Evolutionary conservation across 2,329 filamentous ascomycete genomes (phyloP).

Genomic region (Hymenoscyphus albidus): DNA sequence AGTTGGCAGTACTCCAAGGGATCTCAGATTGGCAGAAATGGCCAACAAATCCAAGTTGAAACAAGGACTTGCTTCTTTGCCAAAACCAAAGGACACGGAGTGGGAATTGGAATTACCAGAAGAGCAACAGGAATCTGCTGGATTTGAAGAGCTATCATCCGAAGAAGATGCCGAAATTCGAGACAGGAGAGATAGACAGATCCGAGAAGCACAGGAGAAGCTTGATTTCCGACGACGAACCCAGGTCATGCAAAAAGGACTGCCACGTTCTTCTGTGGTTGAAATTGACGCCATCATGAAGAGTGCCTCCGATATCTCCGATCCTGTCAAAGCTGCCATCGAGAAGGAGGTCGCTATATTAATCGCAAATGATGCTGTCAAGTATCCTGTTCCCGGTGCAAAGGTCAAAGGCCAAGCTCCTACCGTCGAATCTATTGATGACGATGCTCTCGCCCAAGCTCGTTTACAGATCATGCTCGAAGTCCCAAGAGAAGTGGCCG

Average conservation of each 20-base stretch:
- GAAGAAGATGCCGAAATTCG: conserved; percentile 65
- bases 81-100: conserved; percentile 87
- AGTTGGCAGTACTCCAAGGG: conserved; percentile 70
- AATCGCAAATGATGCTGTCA: conserved; percentile 76
- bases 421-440: conserved; percentile 61
- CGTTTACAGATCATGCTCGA: conserved; percentile 61
- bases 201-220: conserved; percentile 63
- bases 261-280: conserved; percentile 73
- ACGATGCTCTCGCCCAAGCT: conserved; percentile 69
- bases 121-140: conserved; percentile 61
- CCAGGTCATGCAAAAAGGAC: conserved; percentile 80
- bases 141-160: conserved; percentile 47
- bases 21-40: conserved; percentile 68
- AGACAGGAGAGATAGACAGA: conserved; percentile 72
- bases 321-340: conserved; percentile 66
- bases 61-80: conserved; percentile 73
- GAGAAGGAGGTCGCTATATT: conserved; percentile 74
- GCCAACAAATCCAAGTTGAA: conserved; percentile 66
- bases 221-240: conserved; percentile 79
- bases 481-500: conserved; percentile 44
- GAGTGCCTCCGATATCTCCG: conserved; percentile 54
- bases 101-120: conserved; percentile 93
- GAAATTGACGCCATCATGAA: conserved; percentile 67
- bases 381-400: conserved; percentile 66
- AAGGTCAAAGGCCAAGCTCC: conserved; percentile 60